Evolutionary conservation across 2,329 filamentous ascomycete genomes (phyloP).

Genomic region (Delphinella strobiligena): DNA sequence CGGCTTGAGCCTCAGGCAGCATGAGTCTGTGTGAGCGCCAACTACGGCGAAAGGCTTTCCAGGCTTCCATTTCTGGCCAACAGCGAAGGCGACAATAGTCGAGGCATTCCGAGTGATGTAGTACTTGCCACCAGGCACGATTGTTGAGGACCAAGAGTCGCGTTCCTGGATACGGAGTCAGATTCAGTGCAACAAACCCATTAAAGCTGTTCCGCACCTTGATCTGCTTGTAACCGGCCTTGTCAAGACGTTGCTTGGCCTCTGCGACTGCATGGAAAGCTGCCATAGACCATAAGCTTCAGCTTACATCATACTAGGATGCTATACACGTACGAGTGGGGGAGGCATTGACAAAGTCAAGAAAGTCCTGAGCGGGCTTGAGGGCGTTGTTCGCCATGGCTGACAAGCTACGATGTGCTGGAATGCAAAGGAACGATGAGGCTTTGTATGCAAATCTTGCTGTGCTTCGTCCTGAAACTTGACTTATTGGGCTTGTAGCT

Average conservation of each 20-base stretch:
- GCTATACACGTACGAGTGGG: constrained; percentile 60
- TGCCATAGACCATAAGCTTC: constrained; percentile 25
- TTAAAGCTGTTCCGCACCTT: constrained; percentile 43
- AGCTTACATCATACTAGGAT: neutral
- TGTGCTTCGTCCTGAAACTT: neutral
- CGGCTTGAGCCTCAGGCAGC: constrained; percentile 83
- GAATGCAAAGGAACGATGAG: neutral
- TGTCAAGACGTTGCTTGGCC: constrained; percentile 61
- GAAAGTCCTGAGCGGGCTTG: constrained; percentile 60
- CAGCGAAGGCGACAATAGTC: constrained; percentile 83
- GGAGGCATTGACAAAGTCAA: constrained; percentile 88
- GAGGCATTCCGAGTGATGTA: constrained; percentile 90
- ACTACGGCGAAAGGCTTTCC: constrained; percentile 88
- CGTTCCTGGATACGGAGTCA: no score
- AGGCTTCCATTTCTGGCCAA: constrained; percentile 81
- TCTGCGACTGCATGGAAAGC: constrained; percentile 89
- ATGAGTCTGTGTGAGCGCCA: constrained; percentile 92
- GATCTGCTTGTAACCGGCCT: constrained; percentile 78
- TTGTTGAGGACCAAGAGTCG: constrained; percentile 70
- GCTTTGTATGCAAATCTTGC: neutral
- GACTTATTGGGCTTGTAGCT: neutral
- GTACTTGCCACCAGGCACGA: constrained; percentile 85
- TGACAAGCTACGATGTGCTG: neutral
- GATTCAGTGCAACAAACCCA: no score
- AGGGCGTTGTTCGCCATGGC: constrained; percentile 25